These are phyloP conservation scores for Mucor irregularis DNA, from an alignment of 371 early-diverging fungal genomes.

Conservation along the genomic window DNA sequence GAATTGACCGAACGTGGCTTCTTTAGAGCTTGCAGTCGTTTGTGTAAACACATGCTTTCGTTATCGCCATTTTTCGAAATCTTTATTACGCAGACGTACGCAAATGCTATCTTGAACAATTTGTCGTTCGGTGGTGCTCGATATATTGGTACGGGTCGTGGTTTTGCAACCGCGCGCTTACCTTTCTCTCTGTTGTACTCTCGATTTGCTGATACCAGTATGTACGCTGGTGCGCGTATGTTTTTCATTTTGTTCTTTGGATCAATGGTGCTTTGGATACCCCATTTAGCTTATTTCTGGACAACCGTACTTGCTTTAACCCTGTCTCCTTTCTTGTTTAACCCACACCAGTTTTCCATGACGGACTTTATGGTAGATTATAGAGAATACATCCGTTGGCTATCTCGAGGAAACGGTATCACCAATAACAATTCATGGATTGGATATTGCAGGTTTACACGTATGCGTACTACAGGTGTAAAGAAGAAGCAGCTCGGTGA, in stretches of 20 bases:
- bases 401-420: conserved; percentile 73
- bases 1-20: conserved; percentile 85
- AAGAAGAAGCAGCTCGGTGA: conserved; percentile 73
- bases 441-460: conserved; percentile 65
- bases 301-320: conserved; percentile 71
- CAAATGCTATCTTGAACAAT: conserved; percentile 77
- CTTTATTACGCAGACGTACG: conserved; percentile 85
- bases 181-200: conserved; percentile 75
- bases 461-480: conserved; percentile 75
- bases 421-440: conserved; percentile 76
- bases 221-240: conserved; percentile 73
- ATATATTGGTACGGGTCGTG: conserved; percentile 88
- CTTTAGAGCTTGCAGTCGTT: conserved; percentile 65
- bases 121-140: conserved; percentile 82
- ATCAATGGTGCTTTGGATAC: conserved; percentile 67
- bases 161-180: conserved; percentile 82
- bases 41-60: conserved; percentile 81
- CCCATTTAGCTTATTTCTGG: conserved; percentile 83
- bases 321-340: conserved; percentile 80
- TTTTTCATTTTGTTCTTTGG: conserved; percentile 71
- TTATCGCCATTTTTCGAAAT: conserved; percentile 88
- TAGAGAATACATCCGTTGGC: conserved; percentile 75
- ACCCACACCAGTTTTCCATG: conserved; percentile 79
- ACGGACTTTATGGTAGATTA: conserved; percentile 81
- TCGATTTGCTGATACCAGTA: conserved; percentile 78